Evolutionary conservation across 306 rosid species (phyloP).

Genomic region (Spatholobus suberectus): DNA sequence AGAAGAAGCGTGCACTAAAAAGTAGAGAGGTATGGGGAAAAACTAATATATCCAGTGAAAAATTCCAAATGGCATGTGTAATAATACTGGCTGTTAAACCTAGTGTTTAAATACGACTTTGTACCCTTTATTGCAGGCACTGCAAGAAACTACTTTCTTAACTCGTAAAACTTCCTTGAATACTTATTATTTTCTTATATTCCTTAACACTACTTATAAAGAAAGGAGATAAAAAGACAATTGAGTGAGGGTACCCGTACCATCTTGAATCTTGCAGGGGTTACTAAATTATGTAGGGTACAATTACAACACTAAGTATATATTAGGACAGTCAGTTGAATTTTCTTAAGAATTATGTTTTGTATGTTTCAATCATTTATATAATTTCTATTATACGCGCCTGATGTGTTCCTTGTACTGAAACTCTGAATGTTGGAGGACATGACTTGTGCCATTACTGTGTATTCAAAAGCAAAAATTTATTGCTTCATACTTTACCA

Average conservation of each 20-base stretch:
- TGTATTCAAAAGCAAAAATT: constrained; percentile 5
- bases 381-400: neutral
- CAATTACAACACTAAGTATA: neutral
- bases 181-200: constrained; percentile 2
- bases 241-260: neutral
- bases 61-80: neutral
- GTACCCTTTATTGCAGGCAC: neutral
- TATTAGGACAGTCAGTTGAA: neutral
- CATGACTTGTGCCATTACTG: neutral
- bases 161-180: neutral
- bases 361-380: neutral
- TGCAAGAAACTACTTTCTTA: neutral
- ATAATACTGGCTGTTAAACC: constrained; percentile 2
- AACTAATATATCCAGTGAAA: constrained; percentile 8
- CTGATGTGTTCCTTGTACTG: neutral
- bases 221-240: neutral
- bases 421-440: neutral
- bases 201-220: neutral
- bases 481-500: neutral
- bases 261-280: constrained; percentile 2
- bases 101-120: neutral
- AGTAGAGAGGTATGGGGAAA: neutral
- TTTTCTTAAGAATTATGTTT: neutral
- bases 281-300: neutral
- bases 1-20: neutral